Base-by-base conservation (phyloP, 1,284 basidiomycete genomes). In the Lentinus polychrous region DNA sequence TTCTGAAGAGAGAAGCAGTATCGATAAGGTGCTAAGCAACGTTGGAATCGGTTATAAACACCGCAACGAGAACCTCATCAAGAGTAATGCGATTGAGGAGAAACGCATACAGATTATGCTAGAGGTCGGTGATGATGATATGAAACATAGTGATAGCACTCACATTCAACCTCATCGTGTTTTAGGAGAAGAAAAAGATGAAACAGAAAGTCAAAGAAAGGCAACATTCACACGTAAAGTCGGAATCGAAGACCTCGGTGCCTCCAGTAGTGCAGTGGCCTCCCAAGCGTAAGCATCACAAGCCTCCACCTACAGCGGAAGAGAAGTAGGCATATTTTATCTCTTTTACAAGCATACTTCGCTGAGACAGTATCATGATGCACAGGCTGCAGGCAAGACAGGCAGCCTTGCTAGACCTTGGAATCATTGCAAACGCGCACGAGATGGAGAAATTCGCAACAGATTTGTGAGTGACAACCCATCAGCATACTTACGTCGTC, bases 41-140 rank as follows among this genome's bases (percentile, higher is more conserved):
- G 70, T 78, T 20, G 82, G 83, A 8, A 73, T 86, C 4, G 74
- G 70, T 47, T 89, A 89, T 53, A 84, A 74, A 22, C 86, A 89
- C 58, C 72, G 75, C 22, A 89, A 89, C 50, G 81, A 86, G 40
- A 74, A 80, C n/a, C 68, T 89, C 11, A 68, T 89, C 11, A 68
- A 71, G 3, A 75, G 80, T n/a, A 89, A 78, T 58, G 72, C 71
- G 3, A 78, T 90, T 32, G 85, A 87, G 57, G 77, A 79, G 45
- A 75, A 79, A 50, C 73, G 79, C 34, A 72, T 79, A 2, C 74
- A 73, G 50, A 73, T 69, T 22, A 73, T 74, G 2, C 60, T 83
- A n/a, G 67, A 75, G 65, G 81, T 81, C 52, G n/a, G 53, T 32
- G 14, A 5, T 15, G 12, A 20, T 11, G 10, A 5, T 17, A 12